Conservation (phyloP, 768 basidiomycete genomes). For the Xanthoconium purpureum region DNA sequence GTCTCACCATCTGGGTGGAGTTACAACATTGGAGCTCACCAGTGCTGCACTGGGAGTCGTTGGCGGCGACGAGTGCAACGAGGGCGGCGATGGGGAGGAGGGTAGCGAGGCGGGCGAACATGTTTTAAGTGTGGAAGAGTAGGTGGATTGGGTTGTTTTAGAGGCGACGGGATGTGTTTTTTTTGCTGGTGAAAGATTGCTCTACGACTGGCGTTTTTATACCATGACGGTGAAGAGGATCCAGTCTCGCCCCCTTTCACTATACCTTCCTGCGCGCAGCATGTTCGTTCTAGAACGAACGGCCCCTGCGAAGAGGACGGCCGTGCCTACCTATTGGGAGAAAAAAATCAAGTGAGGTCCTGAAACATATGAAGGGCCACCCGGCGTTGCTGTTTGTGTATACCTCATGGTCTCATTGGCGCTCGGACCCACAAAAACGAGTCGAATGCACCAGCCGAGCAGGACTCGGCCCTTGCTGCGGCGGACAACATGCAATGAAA, state of each 20-base stretch:
- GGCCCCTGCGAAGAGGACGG: background rate
- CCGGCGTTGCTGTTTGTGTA: background rate
- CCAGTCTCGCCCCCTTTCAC: background rate
- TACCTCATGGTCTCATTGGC: too few species aligned
- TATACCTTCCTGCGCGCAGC: background rate
- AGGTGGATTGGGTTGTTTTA: background rate
- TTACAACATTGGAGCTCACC: constrained; percentile 13
- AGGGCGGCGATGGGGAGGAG: constrained; percentile 12
- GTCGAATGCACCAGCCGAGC: background rate
- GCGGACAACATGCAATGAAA: background rate
- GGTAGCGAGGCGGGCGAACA: constrained; percentile 4
- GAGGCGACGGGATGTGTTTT: background rate
- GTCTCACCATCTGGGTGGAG: background rate
- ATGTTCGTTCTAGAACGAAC: too few species aligned
- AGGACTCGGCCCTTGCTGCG: too few species aligned
- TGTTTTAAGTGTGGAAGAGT: background rate
- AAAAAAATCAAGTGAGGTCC: too few species aligned
- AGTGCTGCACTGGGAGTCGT: constrained; percentile 6
- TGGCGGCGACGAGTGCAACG: background rate
- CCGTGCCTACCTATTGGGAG: background rate
- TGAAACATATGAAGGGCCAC: background rate
- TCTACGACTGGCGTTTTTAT: constrained; percentile 5
- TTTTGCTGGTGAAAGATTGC: background rate
- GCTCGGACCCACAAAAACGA: background rate
- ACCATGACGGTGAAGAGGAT: background rate